These are phyloP conservation scores for Calonectria henricotiae DNA, from an alignment of 2,329 filamentous ascomycete species.

Conservation along the genomic window DNA sequence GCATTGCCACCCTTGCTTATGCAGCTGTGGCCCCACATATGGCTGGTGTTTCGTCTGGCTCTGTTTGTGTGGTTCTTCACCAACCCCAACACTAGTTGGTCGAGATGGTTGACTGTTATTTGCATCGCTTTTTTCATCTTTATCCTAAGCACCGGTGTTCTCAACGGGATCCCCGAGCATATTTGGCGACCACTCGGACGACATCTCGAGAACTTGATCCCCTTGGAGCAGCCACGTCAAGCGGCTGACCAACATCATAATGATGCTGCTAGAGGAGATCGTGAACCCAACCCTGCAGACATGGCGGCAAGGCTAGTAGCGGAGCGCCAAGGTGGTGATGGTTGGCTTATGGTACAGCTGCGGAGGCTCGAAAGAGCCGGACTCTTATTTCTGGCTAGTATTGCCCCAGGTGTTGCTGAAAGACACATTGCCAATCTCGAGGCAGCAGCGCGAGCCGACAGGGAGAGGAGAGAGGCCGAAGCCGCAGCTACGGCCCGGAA, in stretches of 20 bases:
- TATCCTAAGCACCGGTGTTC: slow-evolving; percentile 72
- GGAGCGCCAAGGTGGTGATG: slow-evolving; percentile 54
- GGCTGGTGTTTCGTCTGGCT: slow-evolving; percentile 72
- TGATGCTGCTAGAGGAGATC: slow-evolving; percentile 48
- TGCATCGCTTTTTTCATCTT: slow-evolving; percentile 71
- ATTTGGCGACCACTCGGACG: slow-evolving; percentile 72
- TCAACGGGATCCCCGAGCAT: slow-evolving; percentile 71
- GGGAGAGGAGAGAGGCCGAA: slow-evolving; percentile 63
- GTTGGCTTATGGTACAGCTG: slow-evolving; percentile 61
- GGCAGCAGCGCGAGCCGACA: slow-evolving; percentile 66
- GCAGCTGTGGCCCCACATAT: slow-evolving; percentile 73
- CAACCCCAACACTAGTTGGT: slow-evolving; percentile 72
- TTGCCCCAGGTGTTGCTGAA: slow-evolving; percentile 78
- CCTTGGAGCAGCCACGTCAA: slow-evolving; percentile 62
- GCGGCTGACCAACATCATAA: slow-evolving; percentile 46
- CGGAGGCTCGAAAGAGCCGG: slow-evolving; percentile 73
- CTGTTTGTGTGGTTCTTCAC: slow-evolving; percentile 79
- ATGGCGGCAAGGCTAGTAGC: slow-evolving; percentile 71
- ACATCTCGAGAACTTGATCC: slow-evolving; percentile 74
- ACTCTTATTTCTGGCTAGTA: slow-evolving; percentile 77
- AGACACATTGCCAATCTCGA: slow-evolving; percentile 75
- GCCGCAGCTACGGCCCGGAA: slow-evolving; percentile 52
- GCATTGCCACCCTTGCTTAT: slow-evolving; percentile 56
- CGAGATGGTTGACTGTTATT: slow-evolving; percentile 72
- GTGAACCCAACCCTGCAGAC: slow-evolving; percentile 65